Evolutionary conservation across 2,329 filamentous ascomycete genomes (phyloP).

Genomic region (Cladosporium sp.): DNA sequence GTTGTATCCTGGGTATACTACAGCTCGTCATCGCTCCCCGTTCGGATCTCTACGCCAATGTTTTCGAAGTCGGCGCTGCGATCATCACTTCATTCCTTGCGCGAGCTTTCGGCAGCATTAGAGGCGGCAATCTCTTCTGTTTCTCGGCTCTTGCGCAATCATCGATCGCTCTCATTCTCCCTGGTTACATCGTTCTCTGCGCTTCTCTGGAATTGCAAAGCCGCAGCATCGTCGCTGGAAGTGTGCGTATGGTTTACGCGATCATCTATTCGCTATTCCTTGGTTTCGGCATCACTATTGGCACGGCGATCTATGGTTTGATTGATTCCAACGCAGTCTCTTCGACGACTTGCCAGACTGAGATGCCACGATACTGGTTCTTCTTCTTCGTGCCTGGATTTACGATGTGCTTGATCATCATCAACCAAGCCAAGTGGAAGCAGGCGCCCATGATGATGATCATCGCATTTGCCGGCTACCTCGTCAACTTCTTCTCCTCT

Average conservation of each 20-base stretch:
- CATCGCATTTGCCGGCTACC: conserved; percentile 70
- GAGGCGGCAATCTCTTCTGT: conserved; percentile 41
- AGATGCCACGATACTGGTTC: conserved; percentile 50
- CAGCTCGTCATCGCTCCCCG: conserved; percentile 71
- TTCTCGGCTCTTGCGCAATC: conserved; percentile 50
- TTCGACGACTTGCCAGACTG: conserved; percentile 38
- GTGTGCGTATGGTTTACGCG: conserved; percentile 50
- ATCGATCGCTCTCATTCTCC: conserved; percentile 47
- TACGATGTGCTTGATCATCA: conserved; percentile 68
- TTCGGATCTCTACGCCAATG: conserved; percentile 63
- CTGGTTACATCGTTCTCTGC: conserved; percentile 49
- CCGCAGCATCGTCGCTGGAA: conserved; percentile 45
- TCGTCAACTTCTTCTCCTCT: conserved; percentile 70
- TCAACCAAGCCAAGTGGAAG: conserved; percentile 78
- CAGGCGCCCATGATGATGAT: conserved; percentile 72
- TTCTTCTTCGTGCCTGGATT: conserved; percentile 74
- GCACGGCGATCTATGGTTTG: conserved; percentile 46
- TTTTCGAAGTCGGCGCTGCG: conserved; percentile 48
- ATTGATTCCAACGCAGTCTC: conserved; percentile 46
- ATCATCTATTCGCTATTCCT: conserved; percentile 52
- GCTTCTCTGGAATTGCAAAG: conserved; percentile 47
- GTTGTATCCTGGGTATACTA: conserved; percentile 67
- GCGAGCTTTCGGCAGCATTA: conserved; percentile 47
- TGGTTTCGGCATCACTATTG: conserved; percentile 50
- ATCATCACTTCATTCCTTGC: conserved; percentile 48